Percentiles rank a stretch among this genome's conserved stretches.
phyloP scores from a whole-genome alignment of 2,329 filamentous ascomycete genomes.

The Fusarium transvaalense region DNA sequence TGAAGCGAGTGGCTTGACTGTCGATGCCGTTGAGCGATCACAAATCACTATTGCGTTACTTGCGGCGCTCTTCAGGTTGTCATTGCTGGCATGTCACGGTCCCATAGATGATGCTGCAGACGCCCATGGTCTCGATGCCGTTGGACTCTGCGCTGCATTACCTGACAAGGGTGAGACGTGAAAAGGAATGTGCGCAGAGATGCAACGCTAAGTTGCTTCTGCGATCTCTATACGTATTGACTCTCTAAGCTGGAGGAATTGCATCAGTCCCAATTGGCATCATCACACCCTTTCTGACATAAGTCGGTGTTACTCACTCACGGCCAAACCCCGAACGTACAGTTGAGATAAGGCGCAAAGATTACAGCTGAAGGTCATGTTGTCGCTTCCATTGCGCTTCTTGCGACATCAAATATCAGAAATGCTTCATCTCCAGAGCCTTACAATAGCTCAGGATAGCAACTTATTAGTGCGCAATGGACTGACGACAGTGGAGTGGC shows the following conservation, averaged over 20 bases:
- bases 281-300: constrained; percentile 3
- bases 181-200: constrained; percentile 14
- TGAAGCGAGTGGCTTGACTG: constrained; percentile 22
- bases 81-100: constrained; percentile 15
- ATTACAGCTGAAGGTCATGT: not conserved
- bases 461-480: constrained; percentile 31
- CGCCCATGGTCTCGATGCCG: constrained; percentile 40
- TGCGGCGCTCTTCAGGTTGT: constrained; percentile 11
- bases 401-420: not conserved
- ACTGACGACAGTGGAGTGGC: constrained; percentile 36
- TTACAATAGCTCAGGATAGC: constrained; percentile 17
- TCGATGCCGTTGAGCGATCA: constrained; percentile 10
- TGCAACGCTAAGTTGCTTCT: constrained; percentile 12
- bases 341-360: not conserved
- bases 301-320: constrained; percentile 2
- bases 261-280: not conserved
- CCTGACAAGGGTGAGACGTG: constrained; percentile 17
- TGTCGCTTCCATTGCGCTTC: not conserved
- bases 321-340: not conserved
- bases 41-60: constrained; percentile 17
- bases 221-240: constrained; percentile 27
- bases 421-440: constrained; percentile 4
- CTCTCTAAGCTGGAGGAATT: not conserved
- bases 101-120: constrained; percentile 29
- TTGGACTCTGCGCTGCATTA: constrained; percentile 35